Conservation (phyloP, 805 yeast species). For the Suhomyces sp. region DNA sequence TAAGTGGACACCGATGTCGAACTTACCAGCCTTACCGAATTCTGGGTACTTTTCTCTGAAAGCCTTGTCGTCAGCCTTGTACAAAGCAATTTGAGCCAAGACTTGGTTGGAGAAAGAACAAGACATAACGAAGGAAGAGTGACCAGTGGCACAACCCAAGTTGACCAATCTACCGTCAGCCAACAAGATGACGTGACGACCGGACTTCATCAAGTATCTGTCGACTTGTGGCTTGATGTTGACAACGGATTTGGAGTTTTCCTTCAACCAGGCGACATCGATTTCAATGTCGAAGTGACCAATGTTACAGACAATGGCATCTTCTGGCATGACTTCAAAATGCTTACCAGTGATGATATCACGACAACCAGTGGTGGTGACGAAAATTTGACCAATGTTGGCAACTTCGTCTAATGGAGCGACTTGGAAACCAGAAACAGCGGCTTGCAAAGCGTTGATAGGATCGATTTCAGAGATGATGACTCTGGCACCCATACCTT, state of each 20-base stretch:
- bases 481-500: conserved; percentile 99
- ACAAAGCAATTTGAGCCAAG: conserved; percentile 96
- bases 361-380: conserved; percentile 99
- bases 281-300: conserved; percentile 99
- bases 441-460: conserved; percentile 98
- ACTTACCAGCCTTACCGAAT: conserved; percentile 90
- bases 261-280: conserved; percentile 98
- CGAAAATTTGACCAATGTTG: conserved; percentile 91
- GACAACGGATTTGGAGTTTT: conserved; percentile 86
- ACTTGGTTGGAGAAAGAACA: conserved; percentile 99
- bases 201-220: conserved; percentile 85
- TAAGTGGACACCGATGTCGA: conserved; percentile 88
- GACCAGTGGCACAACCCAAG: conserved; percentile 99
- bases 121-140: conserved; percentile 98
- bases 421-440: conserved; percentile 98
- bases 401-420: conserved; percentile 94
- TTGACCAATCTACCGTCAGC: conserved; percentile 99
- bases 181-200: conserved; percentile 90
- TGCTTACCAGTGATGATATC: conserved; percentile 91
- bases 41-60: conserved; percentile 83
- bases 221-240: conserved; percentile 99
- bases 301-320: conserved; percentile 98
- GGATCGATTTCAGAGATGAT: conserved; percentile 97
- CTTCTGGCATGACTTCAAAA: conserved; percentile 94
- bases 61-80: conserved; percentile 76